Conservation (phyloP, 2,329 filamentous ascomycete species). For the Nigrograna mackinnonii region DNA sequence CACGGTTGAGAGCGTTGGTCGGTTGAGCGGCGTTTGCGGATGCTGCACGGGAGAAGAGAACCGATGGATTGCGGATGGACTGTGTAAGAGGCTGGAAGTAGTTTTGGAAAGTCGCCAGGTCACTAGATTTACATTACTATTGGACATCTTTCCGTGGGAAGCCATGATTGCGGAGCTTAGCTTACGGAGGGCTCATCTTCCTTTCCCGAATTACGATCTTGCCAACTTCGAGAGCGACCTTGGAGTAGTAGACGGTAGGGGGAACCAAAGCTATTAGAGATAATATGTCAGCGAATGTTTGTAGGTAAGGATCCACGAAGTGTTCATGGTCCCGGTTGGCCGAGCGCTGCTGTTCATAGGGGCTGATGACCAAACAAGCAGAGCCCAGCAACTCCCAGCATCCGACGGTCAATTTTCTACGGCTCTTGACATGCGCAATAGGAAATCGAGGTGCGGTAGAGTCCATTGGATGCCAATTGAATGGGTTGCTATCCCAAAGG, state of each 20-base stretch:
- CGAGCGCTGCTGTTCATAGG: too few relatives aligned
- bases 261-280: constrained; percentile 75
- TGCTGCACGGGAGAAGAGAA: constrained; percentile 50
- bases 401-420: too few relatives aligned
- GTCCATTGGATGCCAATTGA: constrained; percentile 10
- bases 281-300: constrained; percentile 16
- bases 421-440: too few relatives aligned
- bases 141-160: constrained; percentile 85
- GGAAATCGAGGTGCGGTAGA: neutral
- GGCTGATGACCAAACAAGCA: too few relatives aligned
- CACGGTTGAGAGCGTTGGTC: constrained; percentile 55
- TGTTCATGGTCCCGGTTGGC: too few relatives aligned
- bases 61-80: constrained; percentile 68
- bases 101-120: constrained; percentile 78
- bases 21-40: constrained; percentile 57
- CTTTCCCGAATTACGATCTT: constrained; percentile 87
- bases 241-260: constrained; percentile 87
- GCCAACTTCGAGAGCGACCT: constrained; percentile 82
- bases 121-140: constrained; percentile 80
- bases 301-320: too few relatives aligned
- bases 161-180: constrained; percentile 70
- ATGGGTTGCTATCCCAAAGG: constrained; percentile 2
- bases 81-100: constrained; percentile 80
- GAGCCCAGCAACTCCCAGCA: too few relatives aligned
- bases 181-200: constrained; percentile 96